Conservation (phyloP, 768 basidiomycete genomes). For the Naganishia onofrii region DNA sequence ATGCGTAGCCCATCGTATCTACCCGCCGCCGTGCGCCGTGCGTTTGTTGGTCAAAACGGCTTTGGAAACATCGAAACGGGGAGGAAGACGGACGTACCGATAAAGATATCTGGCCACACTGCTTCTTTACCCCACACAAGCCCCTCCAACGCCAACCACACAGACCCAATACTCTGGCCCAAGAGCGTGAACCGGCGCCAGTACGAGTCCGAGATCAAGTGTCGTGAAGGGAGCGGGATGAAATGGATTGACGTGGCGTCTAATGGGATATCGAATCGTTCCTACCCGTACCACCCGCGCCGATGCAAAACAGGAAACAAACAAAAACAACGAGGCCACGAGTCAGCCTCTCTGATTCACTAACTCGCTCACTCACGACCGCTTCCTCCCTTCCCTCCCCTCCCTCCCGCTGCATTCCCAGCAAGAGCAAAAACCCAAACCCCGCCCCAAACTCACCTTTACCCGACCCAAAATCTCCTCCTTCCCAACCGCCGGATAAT, state of each 20-base stretch:
- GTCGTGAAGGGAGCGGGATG: conserved; percentile 70
- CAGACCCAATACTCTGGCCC: conserved; percentile 85
- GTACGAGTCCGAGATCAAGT: conserved; percentile 71
- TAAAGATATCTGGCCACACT: conserved; percentile 83
- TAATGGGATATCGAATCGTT: conserved; percentile 75
- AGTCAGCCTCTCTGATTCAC: no score
- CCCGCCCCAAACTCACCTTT: conserved; percentile 58
- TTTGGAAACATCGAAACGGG: conserved; percentile 7
- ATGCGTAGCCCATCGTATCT: conserved; percentile 99
- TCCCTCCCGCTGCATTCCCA: no score
- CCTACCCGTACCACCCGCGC: no score
- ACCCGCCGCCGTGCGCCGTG: no score
- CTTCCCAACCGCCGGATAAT: conserved; percentile 69
- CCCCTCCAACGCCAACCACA: conserved; percentile 79
- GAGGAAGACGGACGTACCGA: conserved; percentile 60
- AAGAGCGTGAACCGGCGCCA: conserved; percentile 91
- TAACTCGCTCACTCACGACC: no score
- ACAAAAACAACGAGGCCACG: neutral
- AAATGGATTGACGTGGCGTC: conserved; percentile 67
- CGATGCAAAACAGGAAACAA: no score
- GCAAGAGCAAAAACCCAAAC: no score
- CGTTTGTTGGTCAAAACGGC: conserved; percentile 2
- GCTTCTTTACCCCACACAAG: conserved; percentile 55
- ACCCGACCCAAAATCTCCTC: conserved; percentile 75
- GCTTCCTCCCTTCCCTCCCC: no score